Conservation (phyloP, 305 asterid genomes). For the Fraxinus velutina region DNA sequence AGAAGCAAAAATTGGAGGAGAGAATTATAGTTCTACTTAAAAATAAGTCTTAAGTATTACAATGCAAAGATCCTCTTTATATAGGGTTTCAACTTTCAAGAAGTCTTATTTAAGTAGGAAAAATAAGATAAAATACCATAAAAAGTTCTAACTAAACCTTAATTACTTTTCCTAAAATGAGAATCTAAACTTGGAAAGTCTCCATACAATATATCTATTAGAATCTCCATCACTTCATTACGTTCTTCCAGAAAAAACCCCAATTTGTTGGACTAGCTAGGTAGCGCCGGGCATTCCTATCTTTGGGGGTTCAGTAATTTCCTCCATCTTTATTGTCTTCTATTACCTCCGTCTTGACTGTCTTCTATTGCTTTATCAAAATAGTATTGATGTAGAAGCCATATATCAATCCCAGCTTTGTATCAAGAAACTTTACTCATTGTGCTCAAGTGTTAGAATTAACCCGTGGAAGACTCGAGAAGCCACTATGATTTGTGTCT, state of each 20-base stretch:
- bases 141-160: neutral
- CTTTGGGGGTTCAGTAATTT: conserved; percentile 4
- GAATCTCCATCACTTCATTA: neutral
- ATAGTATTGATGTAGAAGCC: neutral
- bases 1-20: neutral
- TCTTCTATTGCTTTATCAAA: neutral
- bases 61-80: neutral
- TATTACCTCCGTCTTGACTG: neutral
- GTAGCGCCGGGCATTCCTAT: neutral
- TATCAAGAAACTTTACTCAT: neutral
- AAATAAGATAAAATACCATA: no score
- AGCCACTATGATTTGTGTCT: neutral
- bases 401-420: neutral
- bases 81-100: neutral
- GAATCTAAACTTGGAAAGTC: neutral
- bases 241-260: neutral
- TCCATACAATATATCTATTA: neutral
- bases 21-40: neutral
- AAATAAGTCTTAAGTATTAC: neutral
- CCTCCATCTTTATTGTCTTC: neutral
- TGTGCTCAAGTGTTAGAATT: neutral
- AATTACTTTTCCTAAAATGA: neutral
- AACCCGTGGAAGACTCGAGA: neutral
- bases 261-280: neutral
- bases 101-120: neutral